A percentile compares a stretch with the other conserved stretches of the same genome.
phyloP scores from a whole-genome alignment of 2,329 filamentous ascomycete species.

The Claviceps pazoutovae region DNA sequence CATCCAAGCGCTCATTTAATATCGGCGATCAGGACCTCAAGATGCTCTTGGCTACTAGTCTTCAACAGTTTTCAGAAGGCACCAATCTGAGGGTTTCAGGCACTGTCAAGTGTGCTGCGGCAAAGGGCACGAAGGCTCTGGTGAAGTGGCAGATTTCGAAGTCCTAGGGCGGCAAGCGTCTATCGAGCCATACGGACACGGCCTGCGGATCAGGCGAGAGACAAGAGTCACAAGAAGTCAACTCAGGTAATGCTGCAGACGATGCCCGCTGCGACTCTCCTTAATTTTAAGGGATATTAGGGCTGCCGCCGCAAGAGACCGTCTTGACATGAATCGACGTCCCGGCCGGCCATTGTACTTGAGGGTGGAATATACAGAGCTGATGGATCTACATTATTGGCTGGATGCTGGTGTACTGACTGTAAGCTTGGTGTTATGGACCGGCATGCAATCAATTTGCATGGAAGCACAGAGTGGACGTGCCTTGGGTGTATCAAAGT shows the following conservation, averaged over 20 bases:
- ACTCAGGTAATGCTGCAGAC: too few species aligned
- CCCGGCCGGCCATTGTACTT: neutral
- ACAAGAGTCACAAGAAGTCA: neutral
- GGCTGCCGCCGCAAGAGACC: neutral
- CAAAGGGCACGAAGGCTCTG: conserved; percentile 7
- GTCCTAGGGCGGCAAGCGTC: conserved; percentile 5
- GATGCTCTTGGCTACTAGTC: conserved; percentile 10
- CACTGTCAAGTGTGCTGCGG: conserved; percentile 10
- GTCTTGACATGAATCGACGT: neutral
- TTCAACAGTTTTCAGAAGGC: conserved; percentile 10
- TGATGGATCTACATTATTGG: neutral
- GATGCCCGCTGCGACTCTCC: neutral
- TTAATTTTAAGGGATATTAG: neutral
- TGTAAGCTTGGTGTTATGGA: neutral
- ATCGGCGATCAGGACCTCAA: conserved; percentile 14
- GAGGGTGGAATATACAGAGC: neutral
- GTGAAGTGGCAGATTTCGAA: conserved; percentile 13
- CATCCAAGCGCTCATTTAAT: conserved; percentile 9
- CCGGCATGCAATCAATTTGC: neutral
- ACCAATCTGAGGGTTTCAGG: conserved; percentile 11
- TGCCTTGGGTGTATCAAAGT: neutral
- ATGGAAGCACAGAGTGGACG: neutral
- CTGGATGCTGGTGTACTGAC: neutral
- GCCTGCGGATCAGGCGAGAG: neutral
- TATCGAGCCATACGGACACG: neutral